These are phyloP conservation scores for Lichtheimia corymbifera DNA, from an alignment of 371 early-diverging fungal species.

Conservation along the genomic window DNA sequence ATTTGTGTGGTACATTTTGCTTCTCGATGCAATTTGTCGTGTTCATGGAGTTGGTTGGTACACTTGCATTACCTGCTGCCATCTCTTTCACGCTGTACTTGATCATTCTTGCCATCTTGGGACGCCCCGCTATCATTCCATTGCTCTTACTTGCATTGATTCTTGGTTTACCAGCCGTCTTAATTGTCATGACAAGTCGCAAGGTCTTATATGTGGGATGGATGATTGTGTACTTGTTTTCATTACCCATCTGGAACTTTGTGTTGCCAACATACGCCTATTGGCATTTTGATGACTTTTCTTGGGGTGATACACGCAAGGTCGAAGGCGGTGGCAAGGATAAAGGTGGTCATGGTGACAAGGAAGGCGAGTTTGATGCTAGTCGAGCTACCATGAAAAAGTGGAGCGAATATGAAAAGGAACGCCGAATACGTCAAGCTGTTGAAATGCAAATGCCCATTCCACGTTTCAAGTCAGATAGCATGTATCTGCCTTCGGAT, in stretches of 20 bases:
- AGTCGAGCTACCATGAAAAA: slow-evolving; percentile 59
- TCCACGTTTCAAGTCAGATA: slow-evolving; percentile 1
- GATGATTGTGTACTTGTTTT: slow-evolving; percentile 92
- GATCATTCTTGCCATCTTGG: slow-evolving; percentile 47
- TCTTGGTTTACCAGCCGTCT: slow-evolving; percentile 81
- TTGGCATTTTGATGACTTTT: slow-evolving; percentile 99
- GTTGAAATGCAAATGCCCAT: slow-evolving; percentile 6
- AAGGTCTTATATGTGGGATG: slow-evolving; percentile 91
- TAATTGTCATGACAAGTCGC: slow-evolving; percentile 89
- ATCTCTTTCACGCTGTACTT: slow-evolving; percentile 69
- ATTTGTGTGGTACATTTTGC: slow-evolving; percentile 90
- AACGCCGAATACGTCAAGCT: slow-evolving; percentile 32
- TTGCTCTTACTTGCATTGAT: slow-evolving; percentile 68
- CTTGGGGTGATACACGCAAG: slow-evolving; percentile 96
- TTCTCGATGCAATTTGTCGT: slow-evolving; percentile 93
- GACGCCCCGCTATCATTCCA: slow-evolving; percentile 67
- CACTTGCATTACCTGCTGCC: slow-evolving; percentile 82
- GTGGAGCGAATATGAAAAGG: slow-evolving; percentile 72
- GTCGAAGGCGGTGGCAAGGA: slow-evolving; percentile 67
- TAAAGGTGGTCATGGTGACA: slow-evolving; percentile 75
- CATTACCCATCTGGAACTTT: slow-evolving; percentile 96
- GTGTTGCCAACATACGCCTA: slow-evolving; percentile 94
- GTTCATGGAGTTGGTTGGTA: slow-evolving; percentile 84
- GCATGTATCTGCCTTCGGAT: too few relatives aligned
- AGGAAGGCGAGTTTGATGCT: slow-evolving; percentile 75